Percentiles rank a stretch among this genome's conserved stretches.
Evolutionary conservation across 148 eudicot genomes (phyloP).

Genomic region (Dysphania ambrosioides): DNA sequence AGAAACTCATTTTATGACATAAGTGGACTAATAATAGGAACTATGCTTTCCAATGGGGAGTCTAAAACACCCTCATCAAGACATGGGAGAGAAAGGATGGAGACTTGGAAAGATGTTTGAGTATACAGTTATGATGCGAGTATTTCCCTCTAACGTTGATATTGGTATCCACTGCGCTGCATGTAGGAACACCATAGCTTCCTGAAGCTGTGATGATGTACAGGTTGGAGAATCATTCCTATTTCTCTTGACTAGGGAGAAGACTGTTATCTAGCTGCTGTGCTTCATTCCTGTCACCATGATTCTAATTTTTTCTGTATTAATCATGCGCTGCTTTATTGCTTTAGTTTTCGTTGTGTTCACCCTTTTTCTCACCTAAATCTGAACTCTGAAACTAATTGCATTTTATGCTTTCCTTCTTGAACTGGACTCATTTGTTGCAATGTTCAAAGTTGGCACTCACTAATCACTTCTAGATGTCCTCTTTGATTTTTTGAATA

Average conservation of each 20-base stretch:
- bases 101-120: background rate
- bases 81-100: too few species aligned
- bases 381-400: too few species aligned
- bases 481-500: background rate
- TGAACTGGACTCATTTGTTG: background rate
- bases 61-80: background rate
- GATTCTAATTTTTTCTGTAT: too few species aligned
- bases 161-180: background rate
- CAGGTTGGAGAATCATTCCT: background rate
- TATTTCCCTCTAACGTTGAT: background rate
- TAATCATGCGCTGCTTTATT: too few species aligned
- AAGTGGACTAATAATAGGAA: background rate
- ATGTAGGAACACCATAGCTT: background rate
- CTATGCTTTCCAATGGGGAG: background rate
- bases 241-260: background rate
- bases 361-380: too few species aligned
- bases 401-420: too few species aligned
- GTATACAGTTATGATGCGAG: background rate
- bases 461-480: background rate
- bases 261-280: background rate
- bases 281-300: too few species aligned
- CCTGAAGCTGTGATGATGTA: conserved; percentile 2
- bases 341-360: too few species aligned
- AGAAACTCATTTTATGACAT: background rate
- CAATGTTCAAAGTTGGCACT: background rate